Evolutionary conservation across 208 protist genomes (phyloP).

Genomic region (Lotmaria passim): DNA sequence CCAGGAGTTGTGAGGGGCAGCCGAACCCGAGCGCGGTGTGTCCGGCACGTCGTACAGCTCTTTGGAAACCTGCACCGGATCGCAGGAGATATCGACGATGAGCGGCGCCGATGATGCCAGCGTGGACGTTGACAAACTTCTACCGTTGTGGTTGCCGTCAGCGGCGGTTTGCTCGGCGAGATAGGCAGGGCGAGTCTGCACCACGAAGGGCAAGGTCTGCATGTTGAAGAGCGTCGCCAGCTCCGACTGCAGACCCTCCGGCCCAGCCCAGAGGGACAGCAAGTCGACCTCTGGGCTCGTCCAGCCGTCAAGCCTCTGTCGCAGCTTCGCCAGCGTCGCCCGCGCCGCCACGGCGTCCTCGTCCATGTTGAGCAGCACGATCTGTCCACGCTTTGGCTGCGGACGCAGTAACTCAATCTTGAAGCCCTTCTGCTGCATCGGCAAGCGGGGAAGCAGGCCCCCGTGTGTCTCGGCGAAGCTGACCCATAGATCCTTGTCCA

Average conservation of each 20-base stretch:
- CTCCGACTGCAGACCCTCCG: slow-evolving; percentile 73
- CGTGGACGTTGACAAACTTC: not conserved
- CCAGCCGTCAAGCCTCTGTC: slow-evolving; percentile 44
- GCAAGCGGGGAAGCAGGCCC: slow-evolving; percentile 30
- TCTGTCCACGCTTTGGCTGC: slow-evolving; percentile 68
- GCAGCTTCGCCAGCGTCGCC: slow-evolving; percentile 42
- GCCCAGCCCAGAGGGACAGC: slow-evolving; percentile 77
- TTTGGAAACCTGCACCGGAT: slow-evolving; percentile 17
- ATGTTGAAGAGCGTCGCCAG: slow-evolving; percentile 59
- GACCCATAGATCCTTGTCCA: slow-evolving; percentile 78
- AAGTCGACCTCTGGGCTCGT: slow-evolving; percentile 71
- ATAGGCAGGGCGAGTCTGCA: slow-evolving; percentile 45
- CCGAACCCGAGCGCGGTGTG: slow-evolving; percentile 14
- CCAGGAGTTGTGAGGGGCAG: slow-evolving; percentile 24
- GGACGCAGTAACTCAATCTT: slow-evolving; percentile 37
- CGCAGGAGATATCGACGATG: slow-evolving; percentile 23
- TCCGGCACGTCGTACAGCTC: slow-evolving; percentile 19
- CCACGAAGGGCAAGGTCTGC: slow-evolving; percentile 65
- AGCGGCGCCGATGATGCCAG: slow-evolving; percentile 1
- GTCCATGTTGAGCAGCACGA: slow-evolving; percentile 88
- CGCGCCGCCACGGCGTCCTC: slow-evolving; percentile 42
- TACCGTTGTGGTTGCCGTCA: slow-evolving; percentile 12
- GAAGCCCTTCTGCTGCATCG: slow-evolving; percentile 22
- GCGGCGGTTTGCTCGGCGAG: not conserved
- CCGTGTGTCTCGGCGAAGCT: slow-evolving; percentile 54